Percentiles rank a stretch among this genome's conserved stretches.
These are phyloP conservation scores for Mollisia scopiformis DNA, from an alignment of 2,329 filamentous ascomycete genomes.

Conservation along the genomic window DNA sequence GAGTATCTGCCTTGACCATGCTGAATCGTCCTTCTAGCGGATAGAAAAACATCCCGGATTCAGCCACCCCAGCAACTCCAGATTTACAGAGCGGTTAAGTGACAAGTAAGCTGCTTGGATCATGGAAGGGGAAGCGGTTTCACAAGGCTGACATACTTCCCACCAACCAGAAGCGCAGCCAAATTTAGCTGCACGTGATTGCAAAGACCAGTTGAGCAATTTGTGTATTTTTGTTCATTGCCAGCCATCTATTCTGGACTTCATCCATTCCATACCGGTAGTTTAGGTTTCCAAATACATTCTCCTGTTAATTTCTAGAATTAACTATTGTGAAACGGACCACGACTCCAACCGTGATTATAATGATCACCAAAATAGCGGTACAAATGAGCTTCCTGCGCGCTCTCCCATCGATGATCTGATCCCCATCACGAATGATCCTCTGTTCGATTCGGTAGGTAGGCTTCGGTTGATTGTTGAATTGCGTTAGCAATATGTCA, in stretches of 20 bases:
- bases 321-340: neutral
- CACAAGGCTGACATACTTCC: neutral
- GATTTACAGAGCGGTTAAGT: neutral
- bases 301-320: neutral
- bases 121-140: neutral
- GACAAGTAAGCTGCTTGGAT: neutral
- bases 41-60: neutral
- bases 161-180: neutral
- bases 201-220: neutral
- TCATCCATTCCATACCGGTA: neutral
- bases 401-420: neutral
- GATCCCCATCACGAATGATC: neutral
- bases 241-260: neutral
- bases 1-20: neutral
- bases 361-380: neutral
- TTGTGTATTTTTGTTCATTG: neutral
- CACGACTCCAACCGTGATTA: neutral
- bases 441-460: neutral
- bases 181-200: neutral
- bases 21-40: neutral
- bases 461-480: neutral
- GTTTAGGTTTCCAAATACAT: neutral
- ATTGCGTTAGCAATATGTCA: neutral
- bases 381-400: neutral
- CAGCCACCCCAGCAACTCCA: neutral